phyloP scores from a whole-genome alignment of 2,329 filamentous ascomycete genomes.

The Huntiella omanensis region DNA sequence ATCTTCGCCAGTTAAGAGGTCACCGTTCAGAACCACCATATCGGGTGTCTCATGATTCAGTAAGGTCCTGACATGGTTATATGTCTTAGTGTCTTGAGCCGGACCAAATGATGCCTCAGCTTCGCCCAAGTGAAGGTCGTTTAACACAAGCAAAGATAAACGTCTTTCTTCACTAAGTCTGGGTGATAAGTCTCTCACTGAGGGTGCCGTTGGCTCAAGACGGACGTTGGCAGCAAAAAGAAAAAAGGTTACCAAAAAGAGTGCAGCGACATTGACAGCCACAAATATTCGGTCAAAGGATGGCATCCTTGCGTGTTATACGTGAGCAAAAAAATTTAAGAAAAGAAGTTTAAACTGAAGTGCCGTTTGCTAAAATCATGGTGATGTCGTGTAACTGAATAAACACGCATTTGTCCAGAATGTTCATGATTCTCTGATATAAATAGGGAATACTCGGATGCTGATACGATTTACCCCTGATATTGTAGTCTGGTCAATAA shows the following conservation, averaged over 20 bases:
- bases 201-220: slow-evolving; percentile 3
- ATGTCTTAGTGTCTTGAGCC: slow-evolving; percentile 36
- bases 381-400: not conserved
- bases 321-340: not conserved
- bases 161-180: slow-evolving; percentile 20
- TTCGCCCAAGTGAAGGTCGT: slow-evolving; percentile 56
- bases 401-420: no score
- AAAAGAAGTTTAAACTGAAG: not conserved
- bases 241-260: not conserved
- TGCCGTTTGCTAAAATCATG: not conserved
- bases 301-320: not conserved
- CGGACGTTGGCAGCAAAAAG: slow-evolving; percentile 4
- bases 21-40: slow-evolving; percentile 51
- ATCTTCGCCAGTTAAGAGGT: slow-evolving; percentile 52
- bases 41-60: slow-evolving; percentile 36
- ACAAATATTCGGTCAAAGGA: not conserved
- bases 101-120: slow-evolving; percentile 30
- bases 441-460: no score
- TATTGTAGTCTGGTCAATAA: no score
- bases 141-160: slow-evolving; percentile 41
- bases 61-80: slow-evolving; percentile 36
- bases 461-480: no score
- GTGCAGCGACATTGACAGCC: not conserved
- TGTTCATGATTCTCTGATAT: no score
- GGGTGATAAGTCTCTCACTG: not conserved